A percentile compares a stretch with the other conserved stretches of the same genome.
Conservation (phyloP, 169 alveolate species). For the Eimeria tenella region DNA sequence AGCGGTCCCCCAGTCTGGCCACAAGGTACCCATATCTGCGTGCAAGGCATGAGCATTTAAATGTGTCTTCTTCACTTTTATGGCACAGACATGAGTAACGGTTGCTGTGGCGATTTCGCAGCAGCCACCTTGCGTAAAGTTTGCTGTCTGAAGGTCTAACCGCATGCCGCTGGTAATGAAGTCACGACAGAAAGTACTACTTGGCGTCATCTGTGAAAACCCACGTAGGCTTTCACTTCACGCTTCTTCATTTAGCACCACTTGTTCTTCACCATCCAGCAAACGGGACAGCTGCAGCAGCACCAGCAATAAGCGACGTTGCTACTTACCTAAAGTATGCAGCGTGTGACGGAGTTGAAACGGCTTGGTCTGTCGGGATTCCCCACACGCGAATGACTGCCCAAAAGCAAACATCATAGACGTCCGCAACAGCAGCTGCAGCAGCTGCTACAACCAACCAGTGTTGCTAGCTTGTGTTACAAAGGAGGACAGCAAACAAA, state of each 20-base stretch:
- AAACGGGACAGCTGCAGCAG: neutral
- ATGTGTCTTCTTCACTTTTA: too few species aligned
- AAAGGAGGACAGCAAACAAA: neutral
- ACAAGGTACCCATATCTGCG: slow-evolving; percentile 41
- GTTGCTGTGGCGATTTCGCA: neutral
- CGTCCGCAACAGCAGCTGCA: neutral
- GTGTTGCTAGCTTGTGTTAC: too few species aligned
- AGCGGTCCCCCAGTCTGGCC: slow-evolving; percentile 54
- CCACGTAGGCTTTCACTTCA: neutral
- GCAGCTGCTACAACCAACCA: neutral
- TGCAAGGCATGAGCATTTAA: neutral
- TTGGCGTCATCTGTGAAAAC: neutral
- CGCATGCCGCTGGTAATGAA: neutral
- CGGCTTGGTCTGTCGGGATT: slow-evolving; percentile 13
- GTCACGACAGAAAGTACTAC: neutral
- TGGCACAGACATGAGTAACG: neutral
- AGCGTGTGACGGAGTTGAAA: slow-evolving; percentile 13
- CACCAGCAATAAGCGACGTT: neutral
- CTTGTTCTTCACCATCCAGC: neutral
- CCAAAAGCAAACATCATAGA: neutral
- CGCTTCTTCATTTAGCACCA: neutral
- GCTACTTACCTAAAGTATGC: slow-evolving; percentile 11
- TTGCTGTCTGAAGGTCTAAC: neutral
- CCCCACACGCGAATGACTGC: slow-evolving; percentile 43
- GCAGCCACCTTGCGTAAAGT: neutral